A percentile compares a stretch with the other conserved stretches of the same genome.
phyloP scores from a whole-genome alignment of 305 asterid genomes.

The Solanum chacoense region DNA sequence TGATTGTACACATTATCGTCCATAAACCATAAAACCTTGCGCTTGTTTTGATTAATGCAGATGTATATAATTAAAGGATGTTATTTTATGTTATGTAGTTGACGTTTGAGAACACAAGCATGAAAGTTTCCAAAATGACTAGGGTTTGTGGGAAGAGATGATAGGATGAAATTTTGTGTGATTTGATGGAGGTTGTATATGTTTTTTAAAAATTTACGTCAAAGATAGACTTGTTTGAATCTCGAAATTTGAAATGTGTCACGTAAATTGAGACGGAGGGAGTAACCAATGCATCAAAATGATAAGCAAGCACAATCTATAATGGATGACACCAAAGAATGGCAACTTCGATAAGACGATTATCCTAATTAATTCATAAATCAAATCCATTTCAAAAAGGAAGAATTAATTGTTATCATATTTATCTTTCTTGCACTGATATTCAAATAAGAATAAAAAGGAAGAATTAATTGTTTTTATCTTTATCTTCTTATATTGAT shows the following conservation, averaged over 20 bases:
- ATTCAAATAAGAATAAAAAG: not conserved
- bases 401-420: not conserved
- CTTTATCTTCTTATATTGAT: not conserved
- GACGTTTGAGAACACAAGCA: not conserved
- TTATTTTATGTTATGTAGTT: not conserved
- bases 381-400: not conserved
- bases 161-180: too few species aligned
- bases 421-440: not conserved
- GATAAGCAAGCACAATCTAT: not conserved
- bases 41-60: accelerated
- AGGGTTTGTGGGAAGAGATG: too few species aligned
- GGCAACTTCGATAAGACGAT: not conserved
- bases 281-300: not conserved
- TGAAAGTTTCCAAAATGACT: not conserved
- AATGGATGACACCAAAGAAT: not conserved
- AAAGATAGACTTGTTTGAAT: too few species aligned
- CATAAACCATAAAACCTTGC: not conserved
- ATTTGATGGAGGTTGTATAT: too few species aligned
- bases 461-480: not conserved
- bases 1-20: not conserved
- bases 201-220: too few species aligned
- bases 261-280: too few species aligned
- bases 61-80: not conserved
- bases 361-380: not conserved
- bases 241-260: too few species aligned